Percentiles rank a stretch among this genome's conserved stretches.
phyloP scores from a whole-genome alignment of 371 early-diverging fungal species.

The Gilbertella persicaria region DNA sequence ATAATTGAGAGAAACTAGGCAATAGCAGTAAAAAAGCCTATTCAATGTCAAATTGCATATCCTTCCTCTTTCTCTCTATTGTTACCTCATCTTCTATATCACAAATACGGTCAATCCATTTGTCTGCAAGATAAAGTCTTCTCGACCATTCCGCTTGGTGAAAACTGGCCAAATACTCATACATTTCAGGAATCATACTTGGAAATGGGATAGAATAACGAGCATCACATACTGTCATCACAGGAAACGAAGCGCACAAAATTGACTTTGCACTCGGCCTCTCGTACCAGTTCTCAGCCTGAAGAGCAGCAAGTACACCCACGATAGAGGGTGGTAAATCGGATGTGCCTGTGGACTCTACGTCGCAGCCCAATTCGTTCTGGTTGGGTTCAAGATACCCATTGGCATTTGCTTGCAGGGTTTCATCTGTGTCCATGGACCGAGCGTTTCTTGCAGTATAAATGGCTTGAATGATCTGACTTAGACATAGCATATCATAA shows the following conservation, averaged over 20 bases:
- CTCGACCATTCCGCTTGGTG: conserved; percentile 56
- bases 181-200: conserved; percentile 58
- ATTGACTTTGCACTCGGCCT: conserved; percentile 60
- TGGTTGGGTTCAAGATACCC: conserved; percentile 43
- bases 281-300: conserved; percentile 43
- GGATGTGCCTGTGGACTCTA: conserved; percentile 29
- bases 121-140: conserved; percentile 55
- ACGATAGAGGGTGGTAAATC: conserved; percentile 51
- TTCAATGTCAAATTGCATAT: neutral
- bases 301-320: conserved; percentile 48
- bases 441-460: conserved; percentile 45
- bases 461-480: conserved; percentile 52
- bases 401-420: conserved; percentile 24
- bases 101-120: conserved; percentile 64
- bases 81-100: conserved; percentile 57
- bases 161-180: conserved; percentile 63
- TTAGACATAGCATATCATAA: conserved; percentile 60
- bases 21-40: conserved; percentile 61
- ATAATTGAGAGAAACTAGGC: conserved; percentile 60
- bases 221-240: conserved; percentile 44
- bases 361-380: conserved; percentile 40
- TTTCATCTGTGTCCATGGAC: conserved; percentile 32
- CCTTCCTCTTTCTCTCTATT: too few species aligned
- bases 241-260: conserved; percentile 54
- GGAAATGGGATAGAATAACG: conserved; percentile 55